Percentiles rank a stretch among this genome's conserved stretches.
Evolutionary conservation across 805 yeast genomes (phyloP).

Genomic region (Starmerella vaccinii): DNA sequence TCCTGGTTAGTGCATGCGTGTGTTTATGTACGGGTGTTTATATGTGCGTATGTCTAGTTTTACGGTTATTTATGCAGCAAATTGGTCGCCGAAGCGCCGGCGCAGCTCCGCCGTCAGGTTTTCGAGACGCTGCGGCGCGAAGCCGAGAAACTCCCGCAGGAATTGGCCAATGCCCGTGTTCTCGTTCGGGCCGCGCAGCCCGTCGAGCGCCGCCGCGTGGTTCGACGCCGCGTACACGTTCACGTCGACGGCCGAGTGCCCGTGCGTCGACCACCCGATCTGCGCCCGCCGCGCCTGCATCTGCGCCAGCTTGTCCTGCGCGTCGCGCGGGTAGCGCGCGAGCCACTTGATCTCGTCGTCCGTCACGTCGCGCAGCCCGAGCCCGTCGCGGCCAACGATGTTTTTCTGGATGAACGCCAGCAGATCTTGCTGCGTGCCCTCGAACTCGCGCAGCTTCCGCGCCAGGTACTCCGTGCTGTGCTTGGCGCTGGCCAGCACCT

Average conservation of each 20-base stretch:
- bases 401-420: conserved; percentile 42
- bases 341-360: conserved; percentile 44
- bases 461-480: conserved; percentile 70
- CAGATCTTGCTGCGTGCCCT: conserved; percentile 28
- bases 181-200: conserved; percentile 59
- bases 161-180: conserved; percentile 75
- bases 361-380: conserved; percentile 55
- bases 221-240: conserved; percentile 69
- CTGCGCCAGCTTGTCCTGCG: conserved; percentile 47
- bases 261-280: conserved; percentile 95
- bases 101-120: conserved; percentile 27
- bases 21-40: too few relatives aligned
- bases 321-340: conserved; percentile 29
- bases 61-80: not conserved
- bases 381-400: conserved; percentile 45
- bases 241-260: conserved; percentile 93
- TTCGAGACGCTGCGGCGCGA: conserved; percentile 21
- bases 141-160: conserved; percentile 44
- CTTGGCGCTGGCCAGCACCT: conserved; percentile 54
- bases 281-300: conserved; percentile 74
- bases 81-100: conserved; percentile 14
- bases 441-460: conserved; percentile 35
- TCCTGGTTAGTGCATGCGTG: not conserved
- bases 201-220: conserved; percentile 27
- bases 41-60: too few relatives aligned